Conservation (phyloP, 2,329 filamentous ascomycete species). For the Sporothrix globosa region DNA sequence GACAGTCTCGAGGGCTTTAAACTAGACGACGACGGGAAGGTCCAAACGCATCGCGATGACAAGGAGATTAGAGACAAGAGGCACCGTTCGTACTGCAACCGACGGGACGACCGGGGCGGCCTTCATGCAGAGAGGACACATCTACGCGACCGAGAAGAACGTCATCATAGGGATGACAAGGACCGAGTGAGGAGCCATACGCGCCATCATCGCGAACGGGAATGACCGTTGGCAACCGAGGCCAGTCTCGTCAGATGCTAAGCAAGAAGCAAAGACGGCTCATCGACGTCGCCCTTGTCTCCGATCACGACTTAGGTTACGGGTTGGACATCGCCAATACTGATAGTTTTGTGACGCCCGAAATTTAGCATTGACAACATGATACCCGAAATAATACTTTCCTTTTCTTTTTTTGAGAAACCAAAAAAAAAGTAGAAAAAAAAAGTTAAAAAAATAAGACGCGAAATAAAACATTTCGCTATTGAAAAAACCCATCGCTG, state of each 20-base stretch:
- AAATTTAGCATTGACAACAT: background rate
- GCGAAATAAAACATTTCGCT: background rate
- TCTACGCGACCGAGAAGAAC: background rate
- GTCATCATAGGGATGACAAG: background rate
- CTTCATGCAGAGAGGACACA: background rate
- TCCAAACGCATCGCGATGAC: background rate
- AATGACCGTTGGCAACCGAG: background rate
- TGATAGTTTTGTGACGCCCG: background rate
- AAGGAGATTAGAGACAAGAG: background rate
- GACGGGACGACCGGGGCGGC: background rate
- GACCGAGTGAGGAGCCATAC: background rate
- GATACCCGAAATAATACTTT: background rate
- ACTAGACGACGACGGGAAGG: constrained; percentile 16
- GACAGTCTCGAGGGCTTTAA: constrained; percentile 28
- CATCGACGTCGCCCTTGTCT: background rate
- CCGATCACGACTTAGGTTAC: background rate
- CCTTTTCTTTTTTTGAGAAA: background rate
- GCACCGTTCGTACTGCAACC: background rate
- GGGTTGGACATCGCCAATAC: background rate
- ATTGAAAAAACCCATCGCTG: background rate
- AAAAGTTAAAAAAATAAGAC: background rate
- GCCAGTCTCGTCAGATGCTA: no score
- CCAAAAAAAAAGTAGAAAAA: background rate
- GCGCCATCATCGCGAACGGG: background rate
- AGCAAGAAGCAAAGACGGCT: background rate